Conservation (phyloP, 176 grass and related monocot species). For the Chrysopogon serrulatus region DNA sequence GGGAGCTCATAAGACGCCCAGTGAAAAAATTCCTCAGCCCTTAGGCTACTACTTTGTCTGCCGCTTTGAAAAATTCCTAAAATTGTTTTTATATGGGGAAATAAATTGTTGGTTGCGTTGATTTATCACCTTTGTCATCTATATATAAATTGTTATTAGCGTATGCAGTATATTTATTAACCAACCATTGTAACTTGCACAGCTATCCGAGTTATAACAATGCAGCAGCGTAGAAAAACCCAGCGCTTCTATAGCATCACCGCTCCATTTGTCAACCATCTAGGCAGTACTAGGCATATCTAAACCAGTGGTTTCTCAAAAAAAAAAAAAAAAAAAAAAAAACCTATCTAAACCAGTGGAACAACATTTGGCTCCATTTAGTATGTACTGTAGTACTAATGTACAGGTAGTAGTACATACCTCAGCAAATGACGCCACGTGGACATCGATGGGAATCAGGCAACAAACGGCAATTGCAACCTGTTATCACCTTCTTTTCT, state of each 20-base stretch:
- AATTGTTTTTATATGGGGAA: not conserved
- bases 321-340: too few relatives aligned
- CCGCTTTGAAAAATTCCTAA: not conserved
- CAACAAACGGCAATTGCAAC: not conserved
- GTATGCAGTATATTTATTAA: too few relatives aligned
- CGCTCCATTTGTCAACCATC: constrained; percentile 11
- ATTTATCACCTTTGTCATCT: too few relatives aligned
- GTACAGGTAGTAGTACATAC: not conserved
- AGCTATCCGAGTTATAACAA: not conserved
- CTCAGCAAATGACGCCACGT: not conserved
- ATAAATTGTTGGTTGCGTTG: too few relatives aligned
- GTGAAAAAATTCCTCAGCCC: too few relatives aligned
- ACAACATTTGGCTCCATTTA: not conserved
- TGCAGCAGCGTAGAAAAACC: not conserved
- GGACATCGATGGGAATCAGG: not conserved
- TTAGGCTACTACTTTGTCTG: too few relatives aligned
- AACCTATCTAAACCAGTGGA: not conserved
- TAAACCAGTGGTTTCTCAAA: too few relatives aligned
- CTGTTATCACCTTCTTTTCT: not conserved
- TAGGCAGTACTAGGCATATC: not conserved
- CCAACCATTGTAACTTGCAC: too few relatives aligned
- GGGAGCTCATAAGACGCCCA: not conserved
- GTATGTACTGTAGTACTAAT: not conserved
- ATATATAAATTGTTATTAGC: too few relatives aligned
- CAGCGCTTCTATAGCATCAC: not conserved